Evolutionary conservation across 345 rosid genomes (phyloP).

Genomic region (Microcos paniculata): DNA sequence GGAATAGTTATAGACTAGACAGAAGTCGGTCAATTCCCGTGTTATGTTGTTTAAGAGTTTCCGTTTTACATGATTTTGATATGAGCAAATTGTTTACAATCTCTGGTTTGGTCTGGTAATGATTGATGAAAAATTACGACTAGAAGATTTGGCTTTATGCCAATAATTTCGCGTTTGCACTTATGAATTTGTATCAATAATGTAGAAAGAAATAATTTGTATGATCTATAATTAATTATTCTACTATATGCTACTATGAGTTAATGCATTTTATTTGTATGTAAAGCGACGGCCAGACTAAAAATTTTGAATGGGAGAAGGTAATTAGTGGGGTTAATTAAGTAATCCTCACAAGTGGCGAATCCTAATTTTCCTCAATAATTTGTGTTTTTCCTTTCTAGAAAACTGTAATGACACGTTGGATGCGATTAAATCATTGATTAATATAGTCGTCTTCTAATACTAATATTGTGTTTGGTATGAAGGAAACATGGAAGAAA

Average conservation of each 20-base stretch:
- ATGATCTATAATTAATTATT: not conserved
- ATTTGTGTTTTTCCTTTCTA: not conserved
- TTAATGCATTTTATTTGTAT: not conserved
- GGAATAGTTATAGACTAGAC: not conserved
- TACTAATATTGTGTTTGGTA: too few relatives aligned
- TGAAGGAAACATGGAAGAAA: too few relatives aligned
- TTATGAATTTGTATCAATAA: not conserved
- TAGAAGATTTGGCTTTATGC: not conserved
- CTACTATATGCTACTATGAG: too few relatives aligned
- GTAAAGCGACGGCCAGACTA: too few relatives aligned
- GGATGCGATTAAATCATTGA: too few relatives aligned
- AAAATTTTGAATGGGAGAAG: not conserved
- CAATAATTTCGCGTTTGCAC: not conserved
- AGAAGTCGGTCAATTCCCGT: not conserved
- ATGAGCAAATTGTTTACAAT: not conserved
- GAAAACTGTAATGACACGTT: not conserved
- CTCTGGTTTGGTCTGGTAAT: not conserved
- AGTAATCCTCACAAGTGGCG: too few relatives aligned
- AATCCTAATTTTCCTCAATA: not conserved
- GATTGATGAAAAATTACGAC: too few relatives aligned
- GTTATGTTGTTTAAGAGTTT: not conserved
- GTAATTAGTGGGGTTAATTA: not conserved
- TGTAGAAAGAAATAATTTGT: not conserved
- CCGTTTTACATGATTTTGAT: not conserved
- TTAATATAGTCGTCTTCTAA: too few relatives aligned